phyloP scores from a whole-genome alignment of 768 basidiomycete genomes.

The Leucocoprinus sp. region DNA sequence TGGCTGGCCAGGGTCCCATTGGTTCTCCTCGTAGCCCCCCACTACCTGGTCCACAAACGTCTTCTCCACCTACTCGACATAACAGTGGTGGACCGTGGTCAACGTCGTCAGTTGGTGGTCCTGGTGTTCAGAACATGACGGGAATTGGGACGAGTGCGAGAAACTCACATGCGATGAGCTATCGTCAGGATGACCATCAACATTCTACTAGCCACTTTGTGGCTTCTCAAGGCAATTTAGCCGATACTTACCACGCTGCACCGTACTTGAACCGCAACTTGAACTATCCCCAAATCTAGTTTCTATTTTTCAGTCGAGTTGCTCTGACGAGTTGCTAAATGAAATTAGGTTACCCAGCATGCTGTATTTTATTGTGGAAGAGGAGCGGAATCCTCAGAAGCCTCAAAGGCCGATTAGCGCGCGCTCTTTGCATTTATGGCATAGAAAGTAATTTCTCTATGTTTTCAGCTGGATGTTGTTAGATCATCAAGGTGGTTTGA shows the following conservation, averaged over 20 bases:
- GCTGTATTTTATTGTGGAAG: too few relatives aligned
- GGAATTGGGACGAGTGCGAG: slow-evolving; percentile 8
- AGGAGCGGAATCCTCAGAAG: too few relatives aligned
- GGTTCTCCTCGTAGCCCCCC: background rate
- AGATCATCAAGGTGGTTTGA: too few relatives aligned
- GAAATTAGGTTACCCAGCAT: background rate
- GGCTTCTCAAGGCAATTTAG: slow-evolving; percentile 6
- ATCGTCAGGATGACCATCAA: slow-evolving; percentile 3
- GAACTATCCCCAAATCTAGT: background rate
- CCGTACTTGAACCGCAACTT: background rate
- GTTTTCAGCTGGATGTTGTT: too few relatives aligned
- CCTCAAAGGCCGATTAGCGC: too few relatives aligned
- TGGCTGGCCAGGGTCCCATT: background rate
- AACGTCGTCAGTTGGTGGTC: slow-evolving; percentile 9
- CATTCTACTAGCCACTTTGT: too few relatives aligned
- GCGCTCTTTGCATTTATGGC: too few relatives aligned
- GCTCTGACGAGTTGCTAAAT: background rate
- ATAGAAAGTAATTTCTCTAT: too few relatives aligned
- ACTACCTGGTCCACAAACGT: background rate
- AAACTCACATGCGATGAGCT: slow-evolving; percentile 4
- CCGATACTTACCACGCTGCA: background rate
- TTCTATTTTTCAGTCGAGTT: background rate
- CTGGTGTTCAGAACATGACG: slow-evolving; percentile 10
- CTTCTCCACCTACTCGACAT: slow-evolving; percentile 6
- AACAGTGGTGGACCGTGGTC: slow-evolving; percentile 9